These are phyloP conservation scores for Thelonectria blattea DNA, from an alignment of 2,329 filamentous ascomycete species.

Conservation along the genomic window DNA sequence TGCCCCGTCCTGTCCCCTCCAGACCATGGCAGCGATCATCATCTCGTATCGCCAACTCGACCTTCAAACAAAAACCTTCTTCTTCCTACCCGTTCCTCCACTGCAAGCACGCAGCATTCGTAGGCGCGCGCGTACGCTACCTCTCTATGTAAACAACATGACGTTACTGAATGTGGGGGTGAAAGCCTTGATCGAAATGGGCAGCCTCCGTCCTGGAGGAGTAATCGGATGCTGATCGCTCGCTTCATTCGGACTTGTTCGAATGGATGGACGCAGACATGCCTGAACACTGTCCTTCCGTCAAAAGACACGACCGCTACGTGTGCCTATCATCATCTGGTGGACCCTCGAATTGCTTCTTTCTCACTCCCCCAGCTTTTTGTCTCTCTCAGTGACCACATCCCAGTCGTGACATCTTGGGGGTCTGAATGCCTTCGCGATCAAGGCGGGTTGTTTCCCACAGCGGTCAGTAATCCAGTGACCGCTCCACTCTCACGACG, in stretches of 20 bases:
- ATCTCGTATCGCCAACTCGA: constrained; percentile 1
- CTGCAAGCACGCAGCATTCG: neutral
- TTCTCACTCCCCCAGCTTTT: no score
- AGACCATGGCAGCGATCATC: neutral
- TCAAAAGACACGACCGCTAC: neutral
- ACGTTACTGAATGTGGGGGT: no score
- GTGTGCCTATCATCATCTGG: neutral
- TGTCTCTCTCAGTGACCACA: neutral
- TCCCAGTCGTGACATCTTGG: neutral
- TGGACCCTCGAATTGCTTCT: neutral
- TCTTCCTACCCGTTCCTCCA: neutral
- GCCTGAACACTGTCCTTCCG: no score
- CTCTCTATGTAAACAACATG: no score
- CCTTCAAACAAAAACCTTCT: neutral
- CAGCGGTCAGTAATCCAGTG: neutral
- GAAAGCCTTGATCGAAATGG: no score
- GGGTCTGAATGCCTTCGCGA: neutral
- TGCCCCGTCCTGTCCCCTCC: neutral
- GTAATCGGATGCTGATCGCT: no score
- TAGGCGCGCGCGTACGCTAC: no score
- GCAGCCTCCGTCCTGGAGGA: no score
- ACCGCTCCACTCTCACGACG: constrained; percentile 1
- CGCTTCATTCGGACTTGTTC: no score
- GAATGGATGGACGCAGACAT: no score
- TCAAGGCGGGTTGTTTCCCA: neutral